phyloP scores from a whole-genome alignment of 345 rosid genomes.

The Rhodamnia rubescens region DNA sequence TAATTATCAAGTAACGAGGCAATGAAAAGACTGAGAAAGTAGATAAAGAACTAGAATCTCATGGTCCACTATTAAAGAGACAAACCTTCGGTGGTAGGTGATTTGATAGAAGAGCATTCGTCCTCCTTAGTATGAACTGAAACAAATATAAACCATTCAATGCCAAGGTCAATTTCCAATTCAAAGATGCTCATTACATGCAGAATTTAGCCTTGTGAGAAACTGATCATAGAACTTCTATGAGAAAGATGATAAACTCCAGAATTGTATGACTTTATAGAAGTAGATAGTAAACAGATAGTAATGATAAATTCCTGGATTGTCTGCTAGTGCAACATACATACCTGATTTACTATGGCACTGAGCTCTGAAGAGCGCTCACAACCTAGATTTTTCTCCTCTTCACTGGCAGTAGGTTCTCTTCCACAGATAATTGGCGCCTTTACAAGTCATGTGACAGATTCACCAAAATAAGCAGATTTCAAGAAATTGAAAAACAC shows the following conservation, averaged over 20 bases:
- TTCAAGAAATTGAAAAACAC: background rate
- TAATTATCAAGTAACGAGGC: background rate
- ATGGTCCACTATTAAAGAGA: background rate
- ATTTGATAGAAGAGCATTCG: conserved; percentile 85
- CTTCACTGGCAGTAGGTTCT: conserved; percentile 83
- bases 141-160: background rate
- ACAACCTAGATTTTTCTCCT: conserved; percentile 67
- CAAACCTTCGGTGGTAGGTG: conserved; percentile 96
- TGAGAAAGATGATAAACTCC: background rate
- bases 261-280: background rate
- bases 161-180: background rate
- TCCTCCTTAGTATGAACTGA: conserved; percentile 98
- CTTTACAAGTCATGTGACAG: conserved; percentile 21
- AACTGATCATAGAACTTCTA: background rate
- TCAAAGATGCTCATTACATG: background rate
- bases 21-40: background rate
- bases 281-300: background rate
- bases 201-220: background rate
- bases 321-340: background rate
- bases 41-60: background rate
- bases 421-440: conserved; percentile 93
- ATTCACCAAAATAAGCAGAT: background rate
- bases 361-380: conserved; percentile 92
- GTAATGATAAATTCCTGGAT: background rate
- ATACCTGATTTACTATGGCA: conserved; percentile 91